Evolutionary conservation across 495 filamentous ascomycete species (phyloP).

Genomic region (Schizothecium vesticola): DNA sequence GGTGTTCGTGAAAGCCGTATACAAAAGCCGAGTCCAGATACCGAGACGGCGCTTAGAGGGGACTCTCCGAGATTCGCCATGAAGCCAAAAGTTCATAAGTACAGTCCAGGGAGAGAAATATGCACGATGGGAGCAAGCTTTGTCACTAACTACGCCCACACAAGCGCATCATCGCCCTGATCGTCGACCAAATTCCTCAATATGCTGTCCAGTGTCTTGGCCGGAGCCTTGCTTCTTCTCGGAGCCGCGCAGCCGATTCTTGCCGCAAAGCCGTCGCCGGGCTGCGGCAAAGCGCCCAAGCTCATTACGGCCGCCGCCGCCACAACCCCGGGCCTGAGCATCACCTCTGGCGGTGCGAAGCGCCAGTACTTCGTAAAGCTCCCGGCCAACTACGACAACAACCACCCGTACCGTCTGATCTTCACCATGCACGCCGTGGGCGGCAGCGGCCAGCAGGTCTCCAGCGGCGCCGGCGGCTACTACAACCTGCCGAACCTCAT

Average conservation of each 20-base stretch:
- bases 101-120: not conserved
- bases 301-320: slow-evolving; percentile 8
- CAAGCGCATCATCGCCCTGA: too few relatives aligned
- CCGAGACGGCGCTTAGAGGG: slow-evolving; percentile 3
- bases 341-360: slow-evolving; percentile 16
- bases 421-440: slow-evolving; percentile 38
- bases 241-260: not conserved
- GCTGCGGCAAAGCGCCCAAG: slow-evolving; percentile 15
- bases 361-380: slow-evolving; percentile 36
- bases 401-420: slow-evolving; percentile 38
- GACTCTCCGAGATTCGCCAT: slow-evolving; percentile 1
- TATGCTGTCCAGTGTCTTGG: slow-evolving; percentile 5
- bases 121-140: too few relatives aligned
- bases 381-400: slow-evolving; percentile 40
- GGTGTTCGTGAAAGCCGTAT: not conserved
- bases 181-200: not conserved
- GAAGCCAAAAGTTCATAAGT: slow-evolving; percentile 1
- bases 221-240: slow-evolving; percentile 4
- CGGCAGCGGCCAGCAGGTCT: slow-evolving; percentile 31
- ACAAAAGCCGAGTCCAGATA: slow-evolving; percentile 6
- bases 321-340: slow-evolving; percentile 6
- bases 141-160: too few relatives aligned
- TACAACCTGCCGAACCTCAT: slow-evolving; percentile 37
- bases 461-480: slow-evolving; percentile 29
- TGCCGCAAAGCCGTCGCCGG: slow-evolving; percentile 9